A percentile compares a stretch with the other conserved stretches of the same genome.
Evolutionary conservation across 257 asterid genomes (phyloP).

Genomic region (Solanum sitiens): DNA sequence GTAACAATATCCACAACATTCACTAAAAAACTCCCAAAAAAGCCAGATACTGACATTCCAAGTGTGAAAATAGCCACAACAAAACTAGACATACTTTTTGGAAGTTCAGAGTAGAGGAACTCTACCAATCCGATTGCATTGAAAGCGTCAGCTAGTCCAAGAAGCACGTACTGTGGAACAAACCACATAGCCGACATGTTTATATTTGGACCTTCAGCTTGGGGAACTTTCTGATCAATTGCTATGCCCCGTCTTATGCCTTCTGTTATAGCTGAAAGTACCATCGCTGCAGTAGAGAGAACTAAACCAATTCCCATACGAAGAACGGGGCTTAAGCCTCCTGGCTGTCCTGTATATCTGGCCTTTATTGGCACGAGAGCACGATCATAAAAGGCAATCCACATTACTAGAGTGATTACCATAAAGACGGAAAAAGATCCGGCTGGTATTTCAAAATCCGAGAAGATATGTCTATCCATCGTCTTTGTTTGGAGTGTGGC

Average conservation of each 20-base stretch:
- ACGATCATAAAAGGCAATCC: slow-evolving; percentile 4
- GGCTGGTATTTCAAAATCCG: slow-evolving; percentile 11
- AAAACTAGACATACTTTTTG: slow-evolving; percentile 14
- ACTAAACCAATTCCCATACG: slow-evolving; percentile 15
- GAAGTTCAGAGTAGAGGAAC: slow-evolving; percentile 11
- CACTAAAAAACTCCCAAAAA: slow-evolving; percentile 6
- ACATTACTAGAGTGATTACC: background rate
- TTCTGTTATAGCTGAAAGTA: slow-evolving; percentile 4
- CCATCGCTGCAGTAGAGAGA: background rate
- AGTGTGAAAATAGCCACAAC: slow-evolving; percentile 8
- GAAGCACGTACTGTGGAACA: background rate
- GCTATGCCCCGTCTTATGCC: background rate
- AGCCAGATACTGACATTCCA: slow-evolving; percentile 4
- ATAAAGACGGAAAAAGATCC: slow-evolving; percentile 10
- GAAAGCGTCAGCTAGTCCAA: slow-evolving; percentile 15
- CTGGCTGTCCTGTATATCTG: background rate
- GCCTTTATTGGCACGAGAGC: background rate
- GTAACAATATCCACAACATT: background rate
- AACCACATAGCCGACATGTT: slow-evolving; percentile 16
- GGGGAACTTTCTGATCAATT: background rate
- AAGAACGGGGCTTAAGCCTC: slow-evolving; percentile 3
- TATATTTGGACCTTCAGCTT: background rate
- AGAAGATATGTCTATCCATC: slow-evolving; percentile 4
- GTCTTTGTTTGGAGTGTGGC: background rate
- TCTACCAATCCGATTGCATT: slow-evolving; percentile 7